These are phyloP conservation scores for Coprinopsis marcescibilis DNA, from an alignment of 768 basidiomycete genomes.

Conservation along the genomic window DNA sequence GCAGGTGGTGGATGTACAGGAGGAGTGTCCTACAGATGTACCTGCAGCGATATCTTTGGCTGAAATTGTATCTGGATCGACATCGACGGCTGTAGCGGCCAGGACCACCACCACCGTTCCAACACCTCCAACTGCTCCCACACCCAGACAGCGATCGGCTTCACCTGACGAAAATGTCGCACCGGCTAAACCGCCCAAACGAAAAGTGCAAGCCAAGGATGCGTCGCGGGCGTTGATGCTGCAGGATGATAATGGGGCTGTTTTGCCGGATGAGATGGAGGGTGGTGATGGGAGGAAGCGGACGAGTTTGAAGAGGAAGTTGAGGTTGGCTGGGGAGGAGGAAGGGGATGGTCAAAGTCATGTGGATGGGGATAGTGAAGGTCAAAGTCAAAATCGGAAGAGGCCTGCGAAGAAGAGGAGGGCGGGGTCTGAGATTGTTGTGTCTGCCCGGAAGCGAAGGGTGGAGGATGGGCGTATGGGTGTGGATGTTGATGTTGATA, in stretches of 20 bases:
- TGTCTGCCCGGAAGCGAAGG: background rate
- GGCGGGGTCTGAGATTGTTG: background rate
- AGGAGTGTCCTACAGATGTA: no score
- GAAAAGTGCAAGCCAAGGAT: background rate
- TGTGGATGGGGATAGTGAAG: background rate
- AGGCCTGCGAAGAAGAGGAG: background rate
- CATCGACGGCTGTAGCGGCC: no score
- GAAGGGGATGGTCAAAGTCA: background rate
- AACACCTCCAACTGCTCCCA: background rate
- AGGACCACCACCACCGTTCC: background rate
- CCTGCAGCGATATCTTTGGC: no score
- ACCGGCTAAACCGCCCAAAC: background rate
- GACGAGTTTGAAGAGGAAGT: no score
- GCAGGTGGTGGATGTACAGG: no score
- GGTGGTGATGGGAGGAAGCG: no score
- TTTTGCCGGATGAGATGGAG: no score
- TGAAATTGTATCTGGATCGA: no score
- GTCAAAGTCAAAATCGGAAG: background rate
- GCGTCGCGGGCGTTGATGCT: background rate
- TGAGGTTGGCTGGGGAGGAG: background rate
- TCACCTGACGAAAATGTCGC: slow-evolving; percentile 5
- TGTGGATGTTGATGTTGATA: slow-evolving; percentile 18
- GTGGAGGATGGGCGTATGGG: background rate
- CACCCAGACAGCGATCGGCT: background rate
- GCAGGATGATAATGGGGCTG: slow-evolving; percentile 3